Conservation (phyloP, 176 grass and related monocot genomes). For the Tuctoria greenei region DNA sequence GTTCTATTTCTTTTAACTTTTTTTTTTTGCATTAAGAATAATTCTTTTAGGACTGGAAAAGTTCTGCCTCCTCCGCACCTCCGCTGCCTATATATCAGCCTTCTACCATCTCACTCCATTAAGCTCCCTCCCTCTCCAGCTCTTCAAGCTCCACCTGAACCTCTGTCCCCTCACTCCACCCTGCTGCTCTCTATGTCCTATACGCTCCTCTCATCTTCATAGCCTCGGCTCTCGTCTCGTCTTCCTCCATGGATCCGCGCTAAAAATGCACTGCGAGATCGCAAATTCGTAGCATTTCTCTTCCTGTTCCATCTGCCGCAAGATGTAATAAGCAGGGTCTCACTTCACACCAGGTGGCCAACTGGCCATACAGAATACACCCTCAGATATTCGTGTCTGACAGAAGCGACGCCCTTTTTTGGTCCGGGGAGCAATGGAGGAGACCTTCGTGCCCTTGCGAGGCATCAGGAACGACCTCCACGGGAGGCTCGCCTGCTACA, state of each 20-base stretch:
- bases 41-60: conserved; percentile 32
- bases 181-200: conserved; percentile 3
- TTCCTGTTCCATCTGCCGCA: conserved; percentile 32
- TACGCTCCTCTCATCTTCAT: conserved; percentile 21
- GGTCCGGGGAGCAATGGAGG: conserved; percentile 57
- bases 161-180: background rate
- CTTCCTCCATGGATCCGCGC: conserved; percentile 46
- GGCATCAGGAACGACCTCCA: conserved; percentile 88
- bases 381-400: conserved; percentile 41
- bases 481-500: conserved; percentile 83
- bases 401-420: conserved; percentile 2
- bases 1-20: background rate
- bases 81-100: background rate
- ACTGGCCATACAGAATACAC: conserved; percentile 34
- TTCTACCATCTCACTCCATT: conserved; percentile 31
- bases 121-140: background rate
- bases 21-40: conserved; percentile 3
- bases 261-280: conserved; percentile 44
- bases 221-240: conserved; percentile 19
- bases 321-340: conserved; percentile 57
- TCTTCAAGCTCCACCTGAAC: background rate
- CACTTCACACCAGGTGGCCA: conserved; percentile 11
- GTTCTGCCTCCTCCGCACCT: background rate
- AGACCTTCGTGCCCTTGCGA: conserved; percentile 78
- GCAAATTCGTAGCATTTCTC: conserved; percentile 26